phyloP scores from a whole-genome alignment of 2,329 filamentous ascomycete genomes.

The Arachnomyces sp. region DNA sequence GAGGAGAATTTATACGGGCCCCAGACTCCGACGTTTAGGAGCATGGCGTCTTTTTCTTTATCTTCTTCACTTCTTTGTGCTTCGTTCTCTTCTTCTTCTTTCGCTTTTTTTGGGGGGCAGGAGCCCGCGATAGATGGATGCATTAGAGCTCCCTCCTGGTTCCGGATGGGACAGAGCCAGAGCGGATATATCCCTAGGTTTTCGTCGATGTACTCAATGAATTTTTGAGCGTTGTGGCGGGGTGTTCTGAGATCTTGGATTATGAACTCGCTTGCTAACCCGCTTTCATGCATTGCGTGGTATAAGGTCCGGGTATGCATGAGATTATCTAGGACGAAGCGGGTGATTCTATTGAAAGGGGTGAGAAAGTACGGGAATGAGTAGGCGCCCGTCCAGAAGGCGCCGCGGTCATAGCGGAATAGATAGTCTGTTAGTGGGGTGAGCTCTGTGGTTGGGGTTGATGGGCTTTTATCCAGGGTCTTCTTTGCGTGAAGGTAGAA shows the following conservation, averaged over 20 bases:
- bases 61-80: too few species aligned
- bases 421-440: constrained; percentile 31
- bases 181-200: constrained; percentile 47
- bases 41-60: constrained; percentile 10
- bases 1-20: constrained; percentile 47
- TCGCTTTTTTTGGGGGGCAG: too few species aligned
- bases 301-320: constrained; percentile 58
- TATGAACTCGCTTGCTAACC: constrained; percentile 49
- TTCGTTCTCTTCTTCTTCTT: too few species aligned
- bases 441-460: background rate
- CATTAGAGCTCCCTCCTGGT: too few species aligned
- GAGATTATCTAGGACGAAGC: constrained; percentile 53
- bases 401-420: constrained; percentile 52
- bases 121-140: too few species aligned
- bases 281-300: constrained; percentile 53
- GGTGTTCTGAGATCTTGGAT: constrained; percentile 59
- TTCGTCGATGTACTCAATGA: constrained; percentile 45
- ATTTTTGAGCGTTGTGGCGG: constrained; percentile 42
- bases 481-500: constrained; percentile 60
- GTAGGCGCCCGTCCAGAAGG: constrained; percentile 57
- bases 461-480: constrained; percentile 15
- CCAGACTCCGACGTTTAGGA: constrained; percentile 62
- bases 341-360: constrained; percentile 53
- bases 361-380: constrained; percentile 55
- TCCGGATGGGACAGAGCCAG: constrained; percentile 48